Conservation (phyloP, 306 rosid genomes). For the Geum urbanum region DNA sequence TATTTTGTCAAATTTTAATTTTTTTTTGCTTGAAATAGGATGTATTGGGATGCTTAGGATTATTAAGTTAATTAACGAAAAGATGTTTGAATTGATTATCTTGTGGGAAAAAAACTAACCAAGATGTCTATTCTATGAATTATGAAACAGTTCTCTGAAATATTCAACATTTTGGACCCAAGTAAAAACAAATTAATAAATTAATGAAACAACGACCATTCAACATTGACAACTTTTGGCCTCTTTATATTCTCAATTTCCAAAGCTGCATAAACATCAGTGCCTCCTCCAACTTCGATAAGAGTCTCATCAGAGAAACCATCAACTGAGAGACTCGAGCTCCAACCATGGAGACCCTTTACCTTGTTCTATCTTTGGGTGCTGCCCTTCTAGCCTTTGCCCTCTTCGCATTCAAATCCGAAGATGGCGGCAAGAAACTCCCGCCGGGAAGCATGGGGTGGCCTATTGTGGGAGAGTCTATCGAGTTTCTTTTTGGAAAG, state of each 20-base stretch:
- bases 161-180: not conserved
- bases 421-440: slow-evolving; percentile 25
- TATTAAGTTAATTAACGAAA: too few relatives aligned
- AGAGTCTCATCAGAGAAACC: not conserved
- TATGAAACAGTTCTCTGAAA: too few relatives aligned
- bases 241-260: not conserved
- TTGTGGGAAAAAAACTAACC: not conserved
- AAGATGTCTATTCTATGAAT: not conserved
- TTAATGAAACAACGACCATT: not conserved
- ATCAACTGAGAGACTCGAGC: not conserved
- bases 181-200: not conserved
- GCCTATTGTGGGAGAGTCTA: slow-evolving; percentile 55
- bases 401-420: slow-evolving; percentile 9
- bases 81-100: too few relatives aligned
- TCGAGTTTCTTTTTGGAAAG: slow-evolving; percentile 43
- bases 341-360: slow-evolving; percentile 22
- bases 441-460: slow-evolving; percentile 67
- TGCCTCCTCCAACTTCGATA: not conserved
- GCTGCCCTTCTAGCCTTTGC: slow-evolving; percentile 1
- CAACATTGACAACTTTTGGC: slow-evolving; percentile 11
- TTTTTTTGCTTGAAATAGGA: too few relatives aligned
- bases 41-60: too few relatives aligned
- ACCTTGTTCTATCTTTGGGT: slow-evolving; percentile 7
- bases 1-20: too few relatives aligned
- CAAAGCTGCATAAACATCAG: not conserved